Percentiles rank a stretch among this genome's conserved stretches.
Evolutionary conservation across 192 early-diverging fungal species (phyloP).

Genomic region (Glomus cerebriforme): DNA sequence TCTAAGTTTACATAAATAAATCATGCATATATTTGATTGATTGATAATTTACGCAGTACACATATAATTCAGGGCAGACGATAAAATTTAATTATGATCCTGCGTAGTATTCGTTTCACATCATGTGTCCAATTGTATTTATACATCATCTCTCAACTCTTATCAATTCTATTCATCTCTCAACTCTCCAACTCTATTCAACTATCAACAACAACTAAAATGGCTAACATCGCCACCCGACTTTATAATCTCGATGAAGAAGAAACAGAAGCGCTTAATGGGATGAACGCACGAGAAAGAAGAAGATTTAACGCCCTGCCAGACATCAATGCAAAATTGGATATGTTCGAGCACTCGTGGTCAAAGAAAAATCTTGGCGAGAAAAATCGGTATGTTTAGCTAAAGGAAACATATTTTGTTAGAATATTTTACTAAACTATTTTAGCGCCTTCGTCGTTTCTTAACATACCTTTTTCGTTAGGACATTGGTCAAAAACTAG

Average conservation of each 20-base stretch:
- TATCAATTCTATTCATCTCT: no score
- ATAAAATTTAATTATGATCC: conserved; percentile 12
- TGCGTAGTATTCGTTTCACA: conserved; percentile 8
- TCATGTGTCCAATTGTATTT: not conserved
- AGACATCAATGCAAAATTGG: not conserved
- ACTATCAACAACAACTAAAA: conserved; percentile 11
- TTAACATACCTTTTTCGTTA: not conserved
- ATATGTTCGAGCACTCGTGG: conserved; percentile 8
- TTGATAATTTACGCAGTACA: no score
- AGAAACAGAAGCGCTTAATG: conserved; percentile 9
- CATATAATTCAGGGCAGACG: conserved; percentile 12
- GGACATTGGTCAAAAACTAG: no score
- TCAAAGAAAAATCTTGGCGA: not conserved
- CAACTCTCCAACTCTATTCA: no score
- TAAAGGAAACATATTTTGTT: conserved; percentile 17
- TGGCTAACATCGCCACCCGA: not conserved
- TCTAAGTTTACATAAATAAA: no score
- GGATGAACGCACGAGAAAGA: conserved; percentile 12
- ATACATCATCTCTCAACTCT: no score
- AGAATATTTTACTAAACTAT: conserved; percentile 23
- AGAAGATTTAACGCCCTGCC: not conserved
- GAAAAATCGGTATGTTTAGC: conserved; percentile 32
- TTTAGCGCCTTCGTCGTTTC: conserved; percentile 13
- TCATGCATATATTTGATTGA: no score
- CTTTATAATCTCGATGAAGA: conserved; percentile 2